Conservation (phyloP, 2,329 filamentous ascomycete genomes). For the Colletotrichum sp. region DNA sequence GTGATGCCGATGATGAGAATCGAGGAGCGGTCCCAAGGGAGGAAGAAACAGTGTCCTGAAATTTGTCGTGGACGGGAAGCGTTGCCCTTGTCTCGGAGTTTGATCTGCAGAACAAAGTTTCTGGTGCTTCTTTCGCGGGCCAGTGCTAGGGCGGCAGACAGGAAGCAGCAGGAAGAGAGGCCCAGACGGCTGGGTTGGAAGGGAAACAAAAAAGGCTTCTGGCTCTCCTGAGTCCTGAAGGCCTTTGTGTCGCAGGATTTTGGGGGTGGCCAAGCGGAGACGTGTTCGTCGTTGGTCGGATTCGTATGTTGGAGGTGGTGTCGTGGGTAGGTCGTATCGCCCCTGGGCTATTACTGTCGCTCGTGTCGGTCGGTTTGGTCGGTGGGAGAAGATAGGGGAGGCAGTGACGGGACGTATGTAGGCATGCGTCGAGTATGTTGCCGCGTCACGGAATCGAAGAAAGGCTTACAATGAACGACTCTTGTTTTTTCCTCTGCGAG, state of each 20-base stretch:
- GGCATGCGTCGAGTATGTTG: neutral
- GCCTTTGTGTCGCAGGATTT: constrained; percentile 43
- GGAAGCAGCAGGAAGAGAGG: constrained; percentile 27
- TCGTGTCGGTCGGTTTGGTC: constrained; percentile 8
- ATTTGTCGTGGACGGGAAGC: neutral
- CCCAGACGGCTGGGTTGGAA: neutral
- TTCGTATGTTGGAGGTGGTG: constrained; percentile 1
- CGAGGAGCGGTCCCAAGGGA: neutral
- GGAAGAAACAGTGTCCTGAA: constrained; percentile 1
- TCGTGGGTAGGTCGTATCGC: constrained; percentile 16
- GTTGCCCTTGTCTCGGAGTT: constrained; percentile 22
- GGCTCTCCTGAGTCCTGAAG: constrained; percentile 32
- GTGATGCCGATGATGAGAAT: constrained; percentile 14
- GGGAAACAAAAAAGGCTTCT: constrained; percentile 13
- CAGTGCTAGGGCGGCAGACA: neutral
- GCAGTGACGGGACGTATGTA: neutral
- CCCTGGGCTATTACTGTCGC: constrained; percentile 16
- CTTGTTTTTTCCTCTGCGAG: constrained; percentile 10
- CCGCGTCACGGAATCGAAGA: constrained; percentile 20
- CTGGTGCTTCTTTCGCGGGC: constrained; percentile 14
- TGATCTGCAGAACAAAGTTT: constrained; percentile 30
- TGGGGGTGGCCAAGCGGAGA: constrained; percentile 1
- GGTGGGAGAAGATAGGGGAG: neutral
- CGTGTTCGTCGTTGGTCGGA: neutral
- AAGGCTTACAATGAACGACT: constrained; percentile 13